Evolutionary conservation across 2,329 filamentous ascomycete species (phyloP).

Genomic region (Diaporthe sp.): DNA sequence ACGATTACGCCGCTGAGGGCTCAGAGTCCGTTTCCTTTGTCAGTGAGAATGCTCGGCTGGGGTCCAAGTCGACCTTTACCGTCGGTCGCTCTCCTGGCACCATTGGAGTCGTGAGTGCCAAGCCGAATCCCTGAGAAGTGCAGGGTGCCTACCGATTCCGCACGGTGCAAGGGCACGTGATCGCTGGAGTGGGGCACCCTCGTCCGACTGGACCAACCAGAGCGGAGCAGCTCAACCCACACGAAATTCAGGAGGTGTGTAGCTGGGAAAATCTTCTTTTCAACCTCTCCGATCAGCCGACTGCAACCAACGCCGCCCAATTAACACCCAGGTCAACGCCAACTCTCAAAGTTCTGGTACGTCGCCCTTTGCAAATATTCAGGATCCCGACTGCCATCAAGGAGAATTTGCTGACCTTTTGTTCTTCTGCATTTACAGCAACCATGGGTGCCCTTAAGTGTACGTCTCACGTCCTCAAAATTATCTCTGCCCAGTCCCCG

Average conservation of each 20-base stretch:
- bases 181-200: neutral
- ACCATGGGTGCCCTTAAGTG: constrained; percentile 99
- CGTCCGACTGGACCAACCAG: neutral
- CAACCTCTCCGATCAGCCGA: constrained; percentile 8
- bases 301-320: constrained; percentile 23
- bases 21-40: neutral
- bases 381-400: constrained; percentile 4
- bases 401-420: constrained; percentile 44
- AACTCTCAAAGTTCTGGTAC: constrained; percentile 38
- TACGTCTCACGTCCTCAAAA: constrained; percentile 34
- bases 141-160: neutral
- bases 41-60: neutral
- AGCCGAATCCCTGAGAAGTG: neutral
- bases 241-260: constrained; percentile 37
- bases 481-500: constrained; percentile 8
- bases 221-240: constrained; percentile 24
- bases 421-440: constrained; percentile 54
- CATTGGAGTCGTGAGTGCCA: neutral
- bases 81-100: neutral
- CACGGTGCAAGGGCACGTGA: constrained; percentile 18
- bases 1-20: neutral
- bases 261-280: constrained; percentile 35
- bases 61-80: neutral
- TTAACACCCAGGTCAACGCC: constrained; percentile 39
- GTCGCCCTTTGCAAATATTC: constrained; percentile 21